phyloP scores from a whole-genome alignment of 768 basidiomycete genomes.

The Strobilomyces dryophilus region DNA sequence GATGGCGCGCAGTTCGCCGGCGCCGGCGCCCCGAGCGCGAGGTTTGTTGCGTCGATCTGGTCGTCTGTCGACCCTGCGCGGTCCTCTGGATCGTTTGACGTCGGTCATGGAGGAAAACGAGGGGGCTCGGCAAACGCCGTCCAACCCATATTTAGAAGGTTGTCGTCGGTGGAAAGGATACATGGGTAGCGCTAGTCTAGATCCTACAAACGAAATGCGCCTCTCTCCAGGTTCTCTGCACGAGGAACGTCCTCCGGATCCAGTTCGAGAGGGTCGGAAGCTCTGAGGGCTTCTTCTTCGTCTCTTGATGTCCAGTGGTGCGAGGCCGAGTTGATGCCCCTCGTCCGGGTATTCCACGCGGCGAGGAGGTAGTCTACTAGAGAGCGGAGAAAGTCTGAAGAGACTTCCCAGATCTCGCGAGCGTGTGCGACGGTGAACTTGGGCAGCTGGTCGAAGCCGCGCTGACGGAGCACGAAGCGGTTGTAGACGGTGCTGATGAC shows the following conservation, averaged over 20 bases:
- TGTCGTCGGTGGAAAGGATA: background rate
- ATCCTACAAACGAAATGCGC: constrained; percentile 11
- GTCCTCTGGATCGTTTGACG: constrained; percentile 12
- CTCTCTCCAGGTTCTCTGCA: background rate
- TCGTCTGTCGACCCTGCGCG: constrained; percentile 27
- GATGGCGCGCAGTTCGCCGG: constrained; percentile 27
- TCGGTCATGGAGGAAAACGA: constrained; percentile 20
- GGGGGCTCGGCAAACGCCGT: constrained; percentile 7
- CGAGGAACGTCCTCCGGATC: constrained; percentile 3
- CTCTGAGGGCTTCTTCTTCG: constrained; percentile 26
- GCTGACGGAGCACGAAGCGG: constrained; percentile 65
- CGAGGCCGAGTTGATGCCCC: constrained; percentile 20
- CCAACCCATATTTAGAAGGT: constrained; percentile 23
- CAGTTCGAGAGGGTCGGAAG: constrained; percentile 22
- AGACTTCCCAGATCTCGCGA: constrained; percentile 21
- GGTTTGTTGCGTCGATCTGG: constrained; percentile 47
- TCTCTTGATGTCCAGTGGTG: constrained; percentile 33
- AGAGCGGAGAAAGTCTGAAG: constrained; percentile 15
- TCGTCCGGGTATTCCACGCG: constrained; percentile 16
- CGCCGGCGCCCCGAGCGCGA: background rate
- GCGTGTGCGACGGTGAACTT: constrained; percentile 41
- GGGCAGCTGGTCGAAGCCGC: constrained; percentile 72
- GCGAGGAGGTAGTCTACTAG: constrained; percentile 8
- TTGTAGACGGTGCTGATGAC: constrained; percentile 73
- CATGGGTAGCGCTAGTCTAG: background rate